Conservation (phyloP, 2,329 filamentous ascomycete genomes). For the Cryphonectria nitschkei region DNA sequence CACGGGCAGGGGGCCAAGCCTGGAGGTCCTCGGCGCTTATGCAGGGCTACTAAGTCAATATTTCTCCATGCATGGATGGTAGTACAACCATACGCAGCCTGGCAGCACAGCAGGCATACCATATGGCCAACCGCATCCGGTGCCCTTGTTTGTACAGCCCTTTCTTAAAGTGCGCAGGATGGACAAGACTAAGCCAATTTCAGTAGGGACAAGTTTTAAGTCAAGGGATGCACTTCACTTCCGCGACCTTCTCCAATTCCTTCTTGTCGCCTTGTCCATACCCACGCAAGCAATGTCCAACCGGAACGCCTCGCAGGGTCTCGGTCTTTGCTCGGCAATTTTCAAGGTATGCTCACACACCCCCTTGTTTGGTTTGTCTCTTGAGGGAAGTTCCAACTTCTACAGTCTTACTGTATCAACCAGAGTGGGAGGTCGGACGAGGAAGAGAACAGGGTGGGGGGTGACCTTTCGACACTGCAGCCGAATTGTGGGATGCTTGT, state of each 20-base stretch:
- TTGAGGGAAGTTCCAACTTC: background rate
- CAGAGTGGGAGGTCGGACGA: background rate
- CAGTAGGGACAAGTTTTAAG: background rate
- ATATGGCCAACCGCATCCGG: background rate
- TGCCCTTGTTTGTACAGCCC: background rate
- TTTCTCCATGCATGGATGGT: background rate
- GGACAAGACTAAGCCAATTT: slow-evolving; percentile 16
- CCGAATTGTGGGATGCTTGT: background rate
- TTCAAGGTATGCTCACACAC: background rate
- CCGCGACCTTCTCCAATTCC: background rate
- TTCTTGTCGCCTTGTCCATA: background rate
- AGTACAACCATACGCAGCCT: background rate
- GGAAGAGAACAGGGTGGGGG: background rate
- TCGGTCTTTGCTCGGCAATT: slow-evolving; percentile 25
- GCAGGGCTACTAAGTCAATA: background rate
- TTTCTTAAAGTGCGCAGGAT: background rate
- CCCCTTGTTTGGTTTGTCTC: background rate
- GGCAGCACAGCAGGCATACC: background rate
- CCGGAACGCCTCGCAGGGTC: slow-evolving; percentile 15
- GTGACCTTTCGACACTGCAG: background rate
- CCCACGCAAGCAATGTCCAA: slow-evolving; percentile 13
- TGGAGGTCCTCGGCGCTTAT: background rate
- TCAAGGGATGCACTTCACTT: background rate
- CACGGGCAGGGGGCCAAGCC: background rate
- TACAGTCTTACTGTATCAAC: background rate